A percentile compares a stretch with the other conserved stretches of the same genome.
These are phyloP conservation scores for Mucor velutinosus DNA, from an alignment of 371 early-diverging fungal species.

Conservation along the genomic window DNA sequence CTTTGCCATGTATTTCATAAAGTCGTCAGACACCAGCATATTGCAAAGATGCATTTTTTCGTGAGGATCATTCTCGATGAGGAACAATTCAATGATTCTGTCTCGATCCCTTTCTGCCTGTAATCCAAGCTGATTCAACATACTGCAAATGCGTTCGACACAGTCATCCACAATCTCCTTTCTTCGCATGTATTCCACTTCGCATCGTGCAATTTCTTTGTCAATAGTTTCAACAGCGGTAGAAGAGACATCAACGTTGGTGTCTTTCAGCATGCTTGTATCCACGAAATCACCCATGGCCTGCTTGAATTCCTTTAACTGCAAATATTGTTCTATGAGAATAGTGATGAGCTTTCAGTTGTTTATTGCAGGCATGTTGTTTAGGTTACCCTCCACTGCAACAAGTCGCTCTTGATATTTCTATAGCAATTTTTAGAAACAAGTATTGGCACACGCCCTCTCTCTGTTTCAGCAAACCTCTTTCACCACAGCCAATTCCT, in stretches of 20 bases:
- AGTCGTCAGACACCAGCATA: constrained; percentile 20
- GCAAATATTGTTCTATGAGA: constrained; percentile 22
- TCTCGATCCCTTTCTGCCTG: constrained; percentile 24
- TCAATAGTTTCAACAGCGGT: constrained; percentile 37
- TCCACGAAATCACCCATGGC: constrained; percentile 33
- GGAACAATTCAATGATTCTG: constrained; percentile 14
- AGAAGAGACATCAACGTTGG: constrained; percentile 42
- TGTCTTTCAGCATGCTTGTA: constrained; percentile 20
- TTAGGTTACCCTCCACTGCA: constrained; percentile 19
- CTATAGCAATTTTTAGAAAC: background rate
- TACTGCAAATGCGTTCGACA: constrained; percentile 10
- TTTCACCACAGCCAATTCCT: constrained; percentile 14
- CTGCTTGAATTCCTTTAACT: constrained; percentile 16
- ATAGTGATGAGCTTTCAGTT: background rate
- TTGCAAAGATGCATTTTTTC: constrained; percentile 22
- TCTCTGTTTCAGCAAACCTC: constrained; percentile 7
- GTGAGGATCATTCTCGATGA: constrained; percentile 11
- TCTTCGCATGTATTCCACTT: constrained; percentile 33
- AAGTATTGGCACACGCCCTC: background rate
- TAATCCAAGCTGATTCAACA: constrained; percentile 24
- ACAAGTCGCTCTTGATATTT: constrained; percentile 19
- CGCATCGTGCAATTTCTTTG: constrained; percentile 41
- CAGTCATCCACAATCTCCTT: constrained; percentile 15
- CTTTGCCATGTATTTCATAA: constrained; percentile 14
- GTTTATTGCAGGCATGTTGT: background rate